phyloP scores from a whole-genome alignment of 768 basidiomycete genomes.

The Collybia sordida region DNA sequence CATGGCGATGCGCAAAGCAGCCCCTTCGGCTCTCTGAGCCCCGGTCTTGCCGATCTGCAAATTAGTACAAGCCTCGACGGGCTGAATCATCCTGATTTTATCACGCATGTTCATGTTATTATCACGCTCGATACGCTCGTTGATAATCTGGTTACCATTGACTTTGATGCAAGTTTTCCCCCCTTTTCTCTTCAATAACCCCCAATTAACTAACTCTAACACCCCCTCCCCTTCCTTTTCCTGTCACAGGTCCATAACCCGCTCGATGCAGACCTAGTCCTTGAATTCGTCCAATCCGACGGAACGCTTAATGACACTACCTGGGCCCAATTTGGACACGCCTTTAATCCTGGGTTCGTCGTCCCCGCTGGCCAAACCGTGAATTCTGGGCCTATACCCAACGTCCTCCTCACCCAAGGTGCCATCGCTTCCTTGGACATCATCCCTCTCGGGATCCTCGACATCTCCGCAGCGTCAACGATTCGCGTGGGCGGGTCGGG shows the following conservation, averaged over 20 bases:
- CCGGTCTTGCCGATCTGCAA: conserved; percentile 53
- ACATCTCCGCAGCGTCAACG: conserved; percentile 51
- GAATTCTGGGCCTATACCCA: conserved; percentile 56
- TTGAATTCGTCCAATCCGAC: conserved; percentile 60
- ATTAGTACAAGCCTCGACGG: conserved; percentile 50
- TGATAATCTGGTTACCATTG: conserved; percentile 49
- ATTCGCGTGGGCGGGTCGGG: conserved; percentile 40
- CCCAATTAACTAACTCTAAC: too few relatives aligned
- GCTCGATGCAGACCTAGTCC: conserved; percentile 52
- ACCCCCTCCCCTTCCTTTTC: too few relatives aligned
- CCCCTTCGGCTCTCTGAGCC: conserved; percentile 59
- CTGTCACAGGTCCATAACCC: conserved; percentile 57
- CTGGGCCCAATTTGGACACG: conserved; percentile 59
- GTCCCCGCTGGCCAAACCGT: conserved; percentile 58
- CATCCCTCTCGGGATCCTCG: conserved; percentile 52
- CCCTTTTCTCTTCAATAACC: not conserved
- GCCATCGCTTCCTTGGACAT: conserved; percentile 56
- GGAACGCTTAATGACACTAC: conserved; percentile 47
- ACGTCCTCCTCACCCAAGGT: conserved; percentile 62
- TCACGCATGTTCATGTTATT: conserved; percentile 53
- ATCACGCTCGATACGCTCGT: conserved; percentile 51
- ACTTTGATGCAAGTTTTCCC: conserved; percentile 51
- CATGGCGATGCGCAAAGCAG: conserved; percentile 59
- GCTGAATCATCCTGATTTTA: conserved; percentile 53
- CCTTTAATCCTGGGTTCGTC: conserved; percentile 54